Evolutionary conservation across 192 early-diverging fungal species (phyloP).

Genomic region (Linnemannia exigua): DNA sequence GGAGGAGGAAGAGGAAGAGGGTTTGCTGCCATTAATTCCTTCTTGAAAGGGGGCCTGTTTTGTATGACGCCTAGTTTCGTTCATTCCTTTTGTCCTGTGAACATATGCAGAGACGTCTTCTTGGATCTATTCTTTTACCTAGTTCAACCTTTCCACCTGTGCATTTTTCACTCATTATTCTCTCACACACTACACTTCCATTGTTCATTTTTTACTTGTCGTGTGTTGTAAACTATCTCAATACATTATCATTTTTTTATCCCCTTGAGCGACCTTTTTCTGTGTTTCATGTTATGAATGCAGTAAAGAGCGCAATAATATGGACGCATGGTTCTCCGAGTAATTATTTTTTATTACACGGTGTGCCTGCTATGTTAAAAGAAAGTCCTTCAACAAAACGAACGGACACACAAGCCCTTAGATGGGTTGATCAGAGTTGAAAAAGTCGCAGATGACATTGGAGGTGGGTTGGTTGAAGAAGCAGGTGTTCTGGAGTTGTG

Average conservation of each 20-base stretch:
- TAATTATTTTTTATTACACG: too few species aligned
- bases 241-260: neutral
- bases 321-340: too few species aligned
- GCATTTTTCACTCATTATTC: neutral
- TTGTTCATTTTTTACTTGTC: neutral
- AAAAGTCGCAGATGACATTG: slow-evolving; percentile 14
- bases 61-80: neutral
- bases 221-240: slow-evolving; percentile 3
- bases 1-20: too few species aligned
- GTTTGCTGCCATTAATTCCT: too few species aligned
- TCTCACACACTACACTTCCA: neutral
- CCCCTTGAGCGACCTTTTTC: too few species aligned
- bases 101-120: neutral
- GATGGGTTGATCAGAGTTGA: slow-evolving; percentile 25
- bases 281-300: too few species aligned
- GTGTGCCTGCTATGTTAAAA: too few species aligned
- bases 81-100: neutral
- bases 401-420: neutral
- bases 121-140: neutral
- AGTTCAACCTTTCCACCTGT: neutral
- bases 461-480: neutral
- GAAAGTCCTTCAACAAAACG: neutral
- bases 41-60: too few species aligned
- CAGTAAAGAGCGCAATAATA: too few species aligned
- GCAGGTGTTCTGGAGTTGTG: slow-evolving; percentile 8